A percentile compares a stretch with the other conserved stretches of the same genome.
Conservation (phyloP, 2,329 filamentous ascomycete genomes). For the Penicillium hesseltinei region DNA sequence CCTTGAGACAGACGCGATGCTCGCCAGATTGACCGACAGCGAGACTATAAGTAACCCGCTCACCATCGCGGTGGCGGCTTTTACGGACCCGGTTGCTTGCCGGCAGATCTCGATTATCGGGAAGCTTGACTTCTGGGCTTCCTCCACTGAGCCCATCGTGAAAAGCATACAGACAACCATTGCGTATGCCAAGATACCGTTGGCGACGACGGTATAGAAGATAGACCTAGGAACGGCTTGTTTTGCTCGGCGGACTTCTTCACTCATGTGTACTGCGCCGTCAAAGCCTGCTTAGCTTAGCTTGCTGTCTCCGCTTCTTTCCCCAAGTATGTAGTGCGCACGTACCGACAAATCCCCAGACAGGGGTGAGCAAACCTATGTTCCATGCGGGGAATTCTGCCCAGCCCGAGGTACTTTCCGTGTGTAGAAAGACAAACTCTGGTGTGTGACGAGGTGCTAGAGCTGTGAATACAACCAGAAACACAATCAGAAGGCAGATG, state of each 20-base stretch:
- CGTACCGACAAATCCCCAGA: constrained; percentile 26
- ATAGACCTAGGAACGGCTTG: constrained; percentile 48
- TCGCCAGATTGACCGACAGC: constrained; percentile 40
- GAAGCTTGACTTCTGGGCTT: constrained; percentile 31
- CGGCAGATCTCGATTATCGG: constrained; percentile 48
- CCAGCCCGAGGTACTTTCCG: constrained; percentile 33
- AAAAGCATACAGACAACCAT: constrained; percentile 46
- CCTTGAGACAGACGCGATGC: constrained; percentile 49
- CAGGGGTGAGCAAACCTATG: constrained; percentile 38
- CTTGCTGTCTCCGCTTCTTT: no score
- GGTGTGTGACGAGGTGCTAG: constrained; percentile 33
- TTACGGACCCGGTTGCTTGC: constrained; percentile 41
- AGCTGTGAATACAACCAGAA: constrained; percentile 34
- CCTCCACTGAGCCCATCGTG: constrained; percentile 43
- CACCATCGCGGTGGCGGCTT: constrained; percentile 42
- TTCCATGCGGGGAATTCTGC: constrained; percentile 35
- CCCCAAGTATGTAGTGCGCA: background rate
- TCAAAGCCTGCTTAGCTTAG: constrained; percentile 42
- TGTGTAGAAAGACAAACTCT: constrained; percentile 34
- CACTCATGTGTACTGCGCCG: constrained; percentile 50
- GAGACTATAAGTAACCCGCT: constrained; percentile 34
- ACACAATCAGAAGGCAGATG: constrained; percentile 28
- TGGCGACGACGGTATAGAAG: constrained; percentile 46
- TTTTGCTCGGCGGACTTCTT: constrained; percentile 47
- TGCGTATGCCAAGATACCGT: constrained; percentile 42